Conservation (phyloP, 1,139 yeast genomes). For the Candida tetrigidarum region DNA sequence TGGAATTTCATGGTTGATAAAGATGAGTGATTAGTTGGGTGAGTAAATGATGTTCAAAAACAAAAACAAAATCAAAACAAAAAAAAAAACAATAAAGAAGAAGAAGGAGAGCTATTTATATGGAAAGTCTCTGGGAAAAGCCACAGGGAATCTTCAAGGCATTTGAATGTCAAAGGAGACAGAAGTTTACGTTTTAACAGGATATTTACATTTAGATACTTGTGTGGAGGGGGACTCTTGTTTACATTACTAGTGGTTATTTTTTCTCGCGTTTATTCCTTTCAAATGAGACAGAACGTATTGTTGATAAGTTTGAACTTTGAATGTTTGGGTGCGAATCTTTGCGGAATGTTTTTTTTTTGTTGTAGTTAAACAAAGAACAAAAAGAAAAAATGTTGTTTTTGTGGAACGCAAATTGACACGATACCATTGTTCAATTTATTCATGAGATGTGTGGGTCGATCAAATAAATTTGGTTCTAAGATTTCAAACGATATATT, state of each 20-base stretch:
- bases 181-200: background rate
- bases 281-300: background rate
- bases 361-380: too few species aligned
- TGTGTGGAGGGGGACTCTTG: background rate
- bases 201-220: background rate
- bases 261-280: background rate
- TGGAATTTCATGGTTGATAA: constrained; percentile 3
- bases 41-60: too few species aligned
- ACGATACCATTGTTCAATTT: too few species aligned
- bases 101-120: too few species aligned
- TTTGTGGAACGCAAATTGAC: too few species aligned
- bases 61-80: too few species aligned
- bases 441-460: too few species aligned
- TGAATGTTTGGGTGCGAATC: constrained; percentile 4
- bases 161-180: too few species aligned
- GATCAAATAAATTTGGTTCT: too few species aligned
- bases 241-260: background rate
- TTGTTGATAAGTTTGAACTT: background rate
- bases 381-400: background rate
- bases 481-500: too few species aligned
- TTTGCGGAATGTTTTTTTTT: background rate
- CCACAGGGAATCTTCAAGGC: background rate
- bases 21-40: background rate
- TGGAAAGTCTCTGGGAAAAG: background rate
- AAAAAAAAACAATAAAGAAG: too few species aligned